A percentile compares a stretch with the other conserved stretches of the same genome.
These are phyloP conservation scores for Mycena metata DNA, from an alignment of 768 basidiomycete species.

Conservation along the genomic window DNA sequence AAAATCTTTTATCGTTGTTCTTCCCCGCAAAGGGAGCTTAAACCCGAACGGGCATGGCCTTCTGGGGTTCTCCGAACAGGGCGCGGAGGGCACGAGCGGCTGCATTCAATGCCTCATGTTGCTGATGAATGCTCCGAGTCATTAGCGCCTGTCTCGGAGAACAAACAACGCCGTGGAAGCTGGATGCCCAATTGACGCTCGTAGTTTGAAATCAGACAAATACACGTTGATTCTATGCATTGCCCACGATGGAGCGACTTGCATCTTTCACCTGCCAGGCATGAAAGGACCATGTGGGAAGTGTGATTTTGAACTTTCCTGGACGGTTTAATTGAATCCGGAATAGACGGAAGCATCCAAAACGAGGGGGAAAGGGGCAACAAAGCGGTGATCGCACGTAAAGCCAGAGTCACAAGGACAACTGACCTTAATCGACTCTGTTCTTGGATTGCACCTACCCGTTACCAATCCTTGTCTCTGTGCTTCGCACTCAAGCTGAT, in stretches of 20 bases:
- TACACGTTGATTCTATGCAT: background rate
- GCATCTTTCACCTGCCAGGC: background rate
- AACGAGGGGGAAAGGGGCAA: background rate
- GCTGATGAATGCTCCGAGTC: constrained; percentile 3
- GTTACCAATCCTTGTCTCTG: too few relatives aligned
- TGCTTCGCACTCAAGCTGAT: too few relatives aligned
- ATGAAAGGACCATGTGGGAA: constrained; percentile 11
- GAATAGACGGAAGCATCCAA: constrained; percentile 6
- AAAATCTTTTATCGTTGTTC: constrained; percentile 2
- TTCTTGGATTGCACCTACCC: constrained; percentile 6
- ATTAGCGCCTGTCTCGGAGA: too few relatives aligned
- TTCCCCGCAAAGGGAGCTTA: constrained; percentile 11
- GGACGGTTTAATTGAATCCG: constrained; percentile 1
- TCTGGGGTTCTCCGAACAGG: constrained; percentile 11
- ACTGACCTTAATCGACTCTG: background rate
- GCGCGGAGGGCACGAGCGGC: constrained; percentile 5
- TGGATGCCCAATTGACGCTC: too few relatives aligned
- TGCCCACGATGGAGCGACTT: background rate
- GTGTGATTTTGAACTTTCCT: background rate
- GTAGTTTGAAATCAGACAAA: too few relatives aligned
- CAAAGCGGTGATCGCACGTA: constrained; percentile 5
- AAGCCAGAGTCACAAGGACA: constrained; percentile 10
- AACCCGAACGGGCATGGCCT: constrained; percentile 6
- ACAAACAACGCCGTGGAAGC: too few relatives aligned
- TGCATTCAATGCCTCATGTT: constrained; percentile 17